Base-by-base conservation (phyloP, 2,329 filamentous ascomycete genomes). In the Aspergillus carbonarius region DNA sequence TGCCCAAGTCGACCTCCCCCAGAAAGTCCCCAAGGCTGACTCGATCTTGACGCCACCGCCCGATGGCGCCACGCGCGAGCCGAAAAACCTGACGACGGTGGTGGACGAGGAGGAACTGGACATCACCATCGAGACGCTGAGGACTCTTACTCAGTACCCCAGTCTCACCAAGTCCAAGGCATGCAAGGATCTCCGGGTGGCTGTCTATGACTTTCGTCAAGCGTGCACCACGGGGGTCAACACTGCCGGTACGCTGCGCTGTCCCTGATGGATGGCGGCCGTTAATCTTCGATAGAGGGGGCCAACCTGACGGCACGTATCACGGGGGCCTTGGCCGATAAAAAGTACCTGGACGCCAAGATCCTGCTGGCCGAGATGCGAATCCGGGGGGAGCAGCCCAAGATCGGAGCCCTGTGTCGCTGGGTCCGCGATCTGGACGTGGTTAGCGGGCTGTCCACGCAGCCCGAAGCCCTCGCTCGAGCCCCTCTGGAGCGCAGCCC, bases 401-500 rank as follows among this genome's bases (percentile, higher is more conserved):
- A 88, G 64, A 75, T 90, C 0, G 88, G 88, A 18, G 86, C 88
- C 1, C 73, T 90, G 7, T 90, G 87, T 70, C 84, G 88, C 57
- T 91, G 88, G 88, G 88, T 90, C 4, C 82, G 88, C 58, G 87
- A 89, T 67, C 76, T 90, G 25, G 88, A 90, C 66, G 84, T 89
- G 23, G 84, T 89, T 51, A 88, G 85, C 63, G 87, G 87, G 1
- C 74, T 89, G 7, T 85, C 85, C 3, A 84, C 85, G 20, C 78
- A 83, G 54, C 76, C 83, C 0, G 78, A 78, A 1, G 79, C 79
- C 2, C 72, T 75, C 47, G 70, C 70, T 5, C 40, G 62, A 23
- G 50, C 30, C 25, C 37, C 60, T 12, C 40, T 48, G 1, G 35
- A 66, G 42, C 68, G 67, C 39, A 71, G 59, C 54, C 66, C 70